Conservation (phyloP, 148 eudicot genomes). For the Rhododendron kiyosumense region DNA sequence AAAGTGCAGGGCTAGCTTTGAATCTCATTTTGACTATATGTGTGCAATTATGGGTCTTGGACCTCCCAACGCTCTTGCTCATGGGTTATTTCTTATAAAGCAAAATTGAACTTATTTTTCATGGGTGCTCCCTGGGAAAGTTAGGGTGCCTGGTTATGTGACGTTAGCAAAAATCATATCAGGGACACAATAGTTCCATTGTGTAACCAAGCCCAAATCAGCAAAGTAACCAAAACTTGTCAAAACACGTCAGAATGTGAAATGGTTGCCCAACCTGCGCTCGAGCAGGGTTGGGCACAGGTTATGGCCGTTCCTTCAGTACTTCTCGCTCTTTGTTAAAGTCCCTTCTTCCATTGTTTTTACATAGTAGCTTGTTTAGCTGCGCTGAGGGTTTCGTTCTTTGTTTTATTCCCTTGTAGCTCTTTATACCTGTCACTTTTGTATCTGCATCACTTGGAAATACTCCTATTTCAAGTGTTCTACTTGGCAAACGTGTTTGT, state of each 20-base stretch:
- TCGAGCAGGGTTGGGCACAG: neutral
- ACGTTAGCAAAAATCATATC: neutral
- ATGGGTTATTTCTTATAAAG: neutral
- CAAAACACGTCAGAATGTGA: neutral
- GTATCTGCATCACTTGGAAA: neutral
- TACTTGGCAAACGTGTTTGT: slow-evolving; percentile 9
- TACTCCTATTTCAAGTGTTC: neutral
- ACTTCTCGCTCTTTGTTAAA: neutral
- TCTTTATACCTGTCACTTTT: neutral
- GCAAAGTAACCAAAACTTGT: neutral
- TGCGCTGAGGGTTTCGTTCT: neutral
- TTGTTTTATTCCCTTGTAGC: neutral
- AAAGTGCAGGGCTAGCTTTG: neutral
- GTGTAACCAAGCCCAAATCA: neutral
- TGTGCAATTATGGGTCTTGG: neutral
- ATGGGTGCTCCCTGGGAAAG: neutral
- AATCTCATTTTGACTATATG: neutral
- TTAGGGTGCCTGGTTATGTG: neutral
- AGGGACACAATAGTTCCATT: neutral
- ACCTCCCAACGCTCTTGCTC: neutral
- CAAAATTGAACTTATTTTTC: neutral
- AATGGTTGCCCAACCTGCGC: neutral
- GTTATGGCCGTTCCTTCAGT: neutral
- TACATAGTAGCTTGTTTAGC: neutral
- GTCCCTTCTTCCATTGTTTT: neutral